Base-by-base conservation (phyloP, 208 protist genomes). In the Trypanosoma scelopori region DNA sequence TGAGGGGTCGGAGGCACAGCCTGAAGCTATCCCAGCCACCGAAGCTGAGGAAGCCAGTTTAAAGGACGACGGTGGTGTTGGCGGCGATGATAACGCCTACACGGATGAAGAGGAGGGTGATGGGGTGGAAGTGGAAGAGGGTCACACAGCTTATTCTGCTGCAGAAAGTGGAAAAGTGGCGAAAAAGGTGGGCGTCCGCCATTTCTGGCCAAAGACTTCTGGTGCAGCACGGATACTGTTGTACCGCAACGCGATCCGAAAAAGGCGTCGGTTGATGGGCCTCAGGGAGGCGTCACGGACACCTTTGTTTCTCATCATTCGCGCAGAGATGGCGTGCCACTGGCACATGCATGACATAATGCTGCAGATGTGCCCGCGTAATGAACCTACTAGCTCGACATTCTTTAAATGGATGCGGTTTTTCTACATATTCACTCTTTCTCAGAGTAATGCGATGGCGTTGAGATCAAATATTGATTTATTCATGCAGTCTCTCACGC, bases 371-470 rank as follows among this genome's bases (percentile, higher is more conserved):
- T 61, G 88, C 5, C 59, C 74, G 12, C 43, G 15, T 23, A 71
- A 85, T n/a, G 76, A 78, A 43, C 66, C 64, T 0, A 46, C 47
- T 5, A 68, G 74, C 50, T 37, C 41, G 5, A 45, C 72, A 48
- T 89, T 81, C 69, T 71, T 78, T 53, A 45, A 58, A 16, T 56
- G 82, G 58, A 84, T 90, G 39, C 72, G 81, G 3, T 37, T 37
- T 37, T 93, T 93, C 66, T 93, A 90, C 67, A 75, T 81, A 63
- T 90, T 89, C 60, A 82, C 77, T 11, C 69, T 84, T 45, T 84
- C 73, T 0, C 65, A 73, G 56, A 78, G 60, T 59, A 87, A 85
- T 71, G 76, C 83, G 39, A 68, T 72, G 58, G 45, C 79, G 57
- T 66, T 93, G 62, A 72, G 65, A 16, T 48, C 58, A 9, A 55